phyloP scores from a whole-genome alignment of 1,284 basidiomycete genomes.

The Apiotrichum porosum region DNA sequence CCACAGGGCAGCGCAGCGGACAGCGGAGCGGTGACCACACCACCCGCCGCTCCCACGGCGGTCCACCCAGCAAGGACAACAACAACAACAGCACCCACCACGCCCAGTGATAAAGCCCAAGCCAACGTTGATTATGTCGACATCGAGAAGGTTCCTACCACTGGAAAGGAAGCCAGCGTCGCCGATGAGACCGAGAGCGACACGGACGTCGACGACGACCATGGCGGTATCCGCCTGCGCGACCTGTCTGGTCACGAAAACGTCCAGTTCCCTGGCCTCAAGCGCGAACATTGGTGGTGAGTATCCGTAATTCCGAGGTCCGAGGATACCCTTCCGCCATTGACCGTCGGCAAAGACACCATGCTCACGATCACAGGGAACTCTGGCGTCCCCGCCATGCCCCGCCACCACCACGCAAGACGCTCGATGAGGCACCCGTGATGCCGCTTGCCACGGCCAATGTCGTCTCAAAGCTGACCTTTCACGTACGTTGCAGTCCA shows the following conservation, averaged over 20 bases:
- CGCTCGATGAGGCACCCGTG: conserved; percentile 58
- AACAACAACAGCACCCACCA: no score
- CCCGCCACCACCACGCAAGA: conserved; percentile 57
- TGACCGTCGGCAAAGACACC: no score
- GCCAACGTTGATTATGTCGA: no score
- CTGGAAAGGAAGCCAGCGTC: no score
- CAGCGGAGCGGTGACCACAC: no score
- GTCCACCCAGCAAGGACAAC: no score
- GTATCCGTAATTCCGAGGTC: not conserved
- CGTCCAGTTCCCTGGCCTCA: conserved; percentile 25
- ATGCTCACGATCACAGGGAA: conserved; percentile 39
- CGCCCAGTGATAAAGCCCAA: no score
- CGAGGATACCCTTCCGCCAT: not conserved
- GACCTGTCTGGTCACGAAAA: conserved; percentile 21
- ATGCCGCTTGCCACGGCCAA: conserved; percentile 60
- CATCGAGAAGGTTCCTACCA: no score
- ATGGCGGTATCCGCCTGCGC: conserved; percentile 14
- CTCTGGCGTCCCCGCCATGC: conserved; percentile 53
- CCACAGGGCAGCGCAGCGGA: no score
- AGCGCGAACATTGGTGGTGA: conserved; percentile 40
- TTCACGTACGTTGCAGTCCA: conserved; percentile 50
- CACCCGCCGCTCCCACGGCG: no score
- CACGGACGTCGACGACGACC: conserved; percentile 2
- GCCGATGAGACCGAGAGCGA: not conserved
- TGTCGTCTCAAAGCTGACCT: conserved; percentile 59